Percentiles rank a stretch among this genome's conserved stretches.
phyloP scores from a whole-genome alignment of 257 asterid species.

The Apocynum venetum region DNA sequence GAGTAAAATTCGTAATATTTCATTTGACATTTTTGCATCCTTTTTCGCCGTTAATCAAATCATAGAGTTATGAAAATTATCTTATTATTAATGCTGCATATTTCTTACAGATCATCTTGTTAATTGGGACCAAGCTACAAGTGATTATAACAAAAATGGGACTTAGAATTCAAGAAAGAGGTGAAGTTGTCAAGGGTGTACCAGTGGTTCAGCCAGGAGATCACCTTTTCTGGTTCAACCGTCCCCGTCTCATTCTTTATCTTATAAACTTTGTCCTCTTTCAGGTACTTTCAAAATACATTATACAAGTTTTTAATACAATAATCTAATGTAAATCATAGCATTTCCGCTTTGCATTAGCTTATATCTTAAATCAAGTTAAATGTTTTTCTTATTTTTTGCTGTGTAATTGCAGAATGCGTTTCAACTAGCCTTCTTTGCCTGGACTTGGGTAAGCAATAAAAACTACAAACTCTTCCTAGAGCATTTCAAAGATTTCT shows the following conservation, averaged over 20 bases:
- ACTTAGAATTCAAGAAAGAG: constrained; percentile 65
- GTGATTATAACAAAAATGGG: constrained; percentile 92
- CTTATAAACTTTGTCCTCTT: constrained; percentile 86
- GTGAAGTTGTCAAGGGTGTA: constrained; percentile 69
- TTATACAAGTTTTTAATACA: neutral
- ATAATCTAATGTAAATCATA: neutral
- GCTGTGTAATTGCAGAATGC: constrained; percentile 61
- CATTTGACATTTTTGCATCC: constrained; percentile 9
- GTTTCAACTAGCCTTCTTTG: constrained; percentile 91
- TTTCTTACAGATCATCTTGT: constrained; percentile 49
- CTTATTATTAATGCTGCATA: neutral
- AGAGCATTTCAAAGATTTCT: neutral
- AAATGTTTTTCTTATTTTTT: neutral
- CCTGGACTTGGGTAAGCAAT: constrained; percentile 80
- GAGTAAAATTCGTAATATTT: constrained; percentile 29
- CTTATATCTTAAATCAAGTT: neutral
- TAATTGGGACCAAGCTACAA: constrained; percentile 87
- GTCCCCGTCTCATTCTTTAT: constrained; percentile 65
- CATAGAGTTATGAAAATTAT: neutral
- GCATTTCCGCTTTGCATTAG: neutral
- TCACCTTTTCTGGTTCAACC: constrained; percentile 84
- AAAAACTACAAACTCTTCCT: no score
- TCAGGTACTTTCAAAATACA: constrained; percentile 40
- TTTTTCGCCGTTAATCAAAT: neutral
- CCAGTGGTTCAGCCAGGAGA: constrained; percentile 83